Base-by-base conservation (phyloP, 2,329 filamentous ascomycete species). In the Xylariaceae sp. region DNA sequence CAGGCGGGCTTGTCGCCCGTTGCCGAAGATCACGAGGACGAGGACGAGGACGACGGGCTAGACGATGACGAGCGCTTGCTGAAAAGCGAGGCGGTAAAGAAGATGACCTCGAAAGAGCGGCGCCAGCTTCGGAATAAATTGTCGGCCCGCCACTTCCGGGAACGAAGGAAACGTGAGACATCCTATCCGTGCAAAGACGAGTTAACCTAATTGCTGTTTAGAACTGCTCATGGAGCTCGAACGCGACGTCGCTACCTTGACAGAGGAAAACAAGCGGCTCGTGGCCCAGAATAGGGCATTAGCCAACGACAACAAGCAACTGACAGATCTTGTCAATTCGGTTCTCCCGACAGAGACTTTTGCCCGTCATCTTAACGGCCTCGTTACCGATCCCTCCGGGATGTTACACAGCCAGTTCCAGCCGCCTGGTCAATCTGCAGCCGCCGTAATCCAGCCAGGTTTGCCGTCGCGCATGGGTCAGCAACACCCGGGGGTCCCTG, bases 91-190 rank as follows among this genome's bases (percentile, higher is more conserved):
- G 90, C 96, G 67, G 92, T 90, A 56, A 98, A 98, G 81, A 96
- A 96, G 71, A 76, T 98, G n/a, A 92, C 83, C 66, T 94, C 88
- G 72, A 97, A 97, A 69, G 89, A 97, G 67, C 83, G 92, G 44
- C 83, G 92, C 51, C 92, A 97, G 65, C 76, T 98, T n/a, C 81
- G 92, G 49, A 98, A 98, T 76, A 98, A 98, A 69, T 92, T 98
- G 4, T 98, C 92, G 29, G 92, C 92, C 47, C 87, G 92, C 52
- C 90, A 90, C 36, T 98, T 98, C 80, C 85, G 92, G 40, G 96
- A 89, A n/a, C 76, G 92, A 55, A 84, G 92, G 74, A 98, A 98
- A 75, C 90, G 90, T 96, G 81, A 73, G 75, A 2, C 12, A 26
- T 16, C 17, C 17, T 16, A 14, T 11, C 17, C 3, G 31, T 31